Conservation (phyloP, 495 filamentous ascomycete genomes). For the Ramalina intermedia region DNA sequence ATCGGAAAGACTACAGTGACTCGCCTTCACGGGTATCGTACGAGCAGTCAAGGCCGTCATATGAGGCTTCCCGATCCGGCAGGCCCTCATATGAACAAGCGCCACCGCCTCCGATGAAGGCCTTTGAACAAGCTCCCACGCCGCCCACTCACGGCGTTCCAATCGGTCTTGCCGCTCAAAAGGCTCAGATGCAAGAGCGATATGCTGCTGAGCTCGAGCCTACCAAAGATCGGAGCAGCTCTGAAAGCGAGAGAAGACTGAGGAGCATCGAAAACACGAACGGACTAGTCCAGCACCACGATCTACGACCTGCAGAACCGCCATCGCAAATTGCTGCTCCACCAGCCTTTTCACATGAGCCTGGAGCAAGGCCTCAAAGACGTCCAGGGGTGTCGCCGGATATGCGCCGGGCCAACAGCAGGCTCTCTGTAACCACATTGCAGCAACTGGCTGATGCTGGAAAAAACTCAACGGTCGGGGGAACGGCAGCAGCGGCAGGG, state of each 20-base stretch:
- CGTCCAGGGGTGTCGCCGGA: constrained; percentile 61
- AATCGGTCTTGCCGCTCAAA: constrained; percentile 12
- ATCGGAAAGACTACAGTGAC: constrained; percentile 20
- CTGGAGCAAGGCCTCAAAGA: constrained; percentile 49
- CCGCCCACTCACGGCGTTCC: constrained; percentile 27
- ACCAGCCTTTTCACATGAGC: constrained; percentile 59
- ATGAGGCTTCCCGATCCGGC: constrained; percentile 4
- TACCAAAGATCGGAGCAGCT: constrained; percentile 39
- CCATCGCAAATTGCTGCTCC: constrained; percentile 62
- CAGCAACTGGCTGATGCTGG: constrained; percentile 58
- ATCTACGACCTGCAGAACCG: constrained; percentile 40
- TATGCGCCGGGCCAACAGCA: constrained; percentile 59
- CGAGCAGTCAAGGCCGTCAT: constrained; percentile 17
- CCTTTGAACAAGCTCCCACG: constrained; percentile 18
- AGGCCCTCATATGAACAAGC: constrained; percentile 11
- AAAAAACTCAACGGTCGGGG: constrained; percentile 24
- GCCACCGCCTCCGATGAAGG: background rate
- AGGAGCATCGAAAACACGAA: constrained; percentile 7
- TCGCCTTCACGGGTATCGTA: constrained; percentile 30
- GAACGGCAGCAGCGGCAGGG: constrained; percentile 21
- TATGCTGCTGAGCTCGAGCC: constrained; percentile 16
- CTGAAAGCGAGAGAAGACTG: constrained; percentile 39
- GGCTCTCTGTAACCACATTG: constrained; percentile 69
- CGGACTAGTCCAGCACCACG: constrained; percentile 25
- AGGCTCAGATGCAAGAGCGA: constrained; percentile 13